Conservation (phyloP, 2,329 filamentous ascomycete species). For the Alternaria panax region DNA sequence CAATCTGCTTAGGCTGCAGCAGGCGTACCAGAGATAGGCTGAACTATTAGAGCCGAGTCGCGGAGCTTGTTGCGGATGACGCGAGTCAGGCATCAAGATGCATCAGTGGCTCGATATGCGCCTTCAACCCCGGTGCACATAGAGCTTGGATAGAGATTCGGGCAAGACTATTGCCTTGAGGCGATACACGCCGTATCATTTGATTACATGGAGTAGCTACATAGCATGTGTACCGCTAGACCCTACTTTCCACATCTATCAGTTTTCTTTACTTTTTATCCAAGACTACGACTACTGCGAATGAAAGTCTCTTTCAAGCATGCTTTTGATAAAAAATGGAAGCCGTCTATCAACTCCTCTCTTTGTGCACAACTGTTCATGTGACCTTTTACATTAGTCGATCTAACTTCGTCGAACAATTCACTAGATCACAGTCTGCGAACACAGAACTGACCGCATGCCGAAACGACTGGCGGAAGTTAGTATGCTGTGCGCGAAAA, state of each 20-base stretch:
- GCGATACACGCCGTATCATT: neutral
- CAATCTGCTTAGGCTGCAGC: neutral
- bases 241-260: neutral
- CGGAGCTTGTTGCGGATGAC: constrained; percentile 4
- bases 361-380: neutral
- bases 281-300: neutral
- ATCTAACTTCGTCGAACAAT: neutral
- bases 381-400: neutral
- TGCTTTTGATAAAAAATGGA: neutral
- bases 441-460: neutral
- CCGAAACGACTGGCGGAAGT: neutral
- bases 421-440: neutral
- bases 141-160: neutral
- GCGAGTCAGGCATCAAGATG: neutral
- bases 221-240: neutral
- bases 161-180: neutral
- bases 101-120: neutral
- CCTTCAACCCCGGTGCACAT: neutral
- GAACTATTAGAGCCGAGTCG: constrained; percentile 5
- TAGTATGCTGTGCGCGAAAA: neutral
- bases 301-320: neutral
- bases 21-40: neutral
- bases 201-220: no score
- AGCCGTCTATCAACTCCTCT: neutral
- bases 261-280: neutral